phyloP scores from a whole-genome alignment of 2,329 filamentous ascomycete species.

The Leptosphaerulina australis region DNA sequence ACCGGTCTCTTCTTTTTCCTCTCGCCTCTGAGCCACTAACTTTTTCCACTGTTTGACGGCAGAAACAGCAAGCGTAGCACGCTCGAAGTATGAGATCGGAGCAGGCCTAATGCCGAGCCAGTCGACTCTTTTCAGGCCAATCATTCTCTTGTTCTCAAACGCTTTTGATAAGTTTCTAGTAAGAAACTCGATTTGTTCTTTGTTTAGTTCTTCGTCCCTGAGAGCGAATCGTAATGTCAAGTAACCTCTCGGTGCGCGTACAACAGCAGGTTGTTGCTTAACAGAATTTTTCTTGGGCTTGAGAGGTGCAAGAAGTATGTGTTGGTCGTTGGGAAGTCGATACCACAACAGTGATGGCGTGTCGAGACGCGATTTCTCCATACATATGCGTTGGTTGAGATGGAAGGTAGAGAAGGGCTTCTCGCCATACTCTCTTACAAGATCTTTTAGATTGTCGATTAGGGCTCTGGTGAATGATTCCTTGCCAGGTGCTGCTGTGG shows the following conservation, averaged over 20 bases:
- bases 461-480: slow-evolving; percentile 45
- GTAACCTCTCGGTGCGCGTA: slow-evolving; percentile 31
- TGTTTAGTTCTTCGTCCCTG: slow-evolving; percentile 30
- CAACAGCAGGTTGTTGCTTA: slow-evolving; percentile 13
- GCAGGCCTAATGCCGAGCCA: slow-evolving; percentile 41
- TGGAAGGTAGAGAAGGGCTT: slow-evolving; percentile 40
- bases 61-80: slow-evolving; percentile 33
- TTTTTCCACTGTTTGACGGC: slow-evolving; percentile 41
- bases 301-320: slow-evolving; percentile 42
- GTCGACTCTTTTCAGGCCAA: slow-evolving; percentile 41
- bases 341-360: slow-evolving; percentile 39
- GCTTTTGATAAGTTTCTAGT: slow-evolving; percentile 35
- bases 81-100: slow-evolving; percentile 33
- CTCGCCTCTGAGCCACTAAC: slow-evolving; percentile 26
- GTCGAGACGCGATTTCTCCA: slow-evolving; percentile 33
- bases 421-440: slow-evolving; percentile 28
- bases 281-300: slow-evolving; percentile 18
- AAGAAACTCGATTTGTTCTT: slow-evolving; percentile 40
- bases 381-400: slow-evolving; percentile 36
- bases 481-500: slow-evolving; percentile 37
- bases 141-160: slow-evolving; percentile 33
- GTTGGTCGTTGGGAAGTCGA: slow-evolving; percentile 33
- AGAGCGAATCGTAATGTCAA: slow-evolving; percentile 44
- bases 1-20: slow-evolving; percentile 12
- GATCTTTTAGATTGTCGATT: slow-evolving; percentile 37